A percentile compares a stretch with the other conserved stretches of the same genome.
Conservation (phyloP, 768 basidiomycete species). For the Serendipita sp. region DNA sequence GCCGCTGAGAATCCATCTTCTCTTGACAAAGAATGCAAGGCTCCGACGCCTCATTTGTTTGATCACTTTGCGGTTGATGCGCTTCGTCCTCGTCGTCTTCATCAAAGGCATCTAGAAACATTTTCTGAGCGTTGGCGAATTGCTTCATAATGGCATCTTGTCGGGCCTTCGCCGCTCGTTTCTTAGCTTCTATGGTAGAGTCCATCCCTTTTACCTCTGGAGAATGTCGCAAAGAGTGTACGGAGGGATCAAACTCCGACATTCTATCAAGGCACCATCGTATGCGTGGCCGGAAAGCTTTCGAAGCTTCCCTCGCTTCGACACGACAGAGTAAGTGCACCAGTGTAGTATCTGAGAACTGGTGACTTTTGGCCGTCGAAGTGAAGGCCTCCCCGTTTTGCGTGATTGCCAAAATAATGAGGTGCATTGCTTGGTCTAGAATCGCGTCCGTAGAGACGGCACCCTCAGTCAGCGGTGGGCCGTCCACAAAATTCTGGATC, state of each 20-base stretch:
- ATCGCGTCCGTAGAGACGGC: constrained; percentile 72
- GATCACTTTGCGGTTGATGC: constrained; percentile 20
- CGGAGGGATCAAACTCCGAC: constrained; percentile 36
- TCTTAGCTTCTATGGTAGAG: constrained; percentile 49
- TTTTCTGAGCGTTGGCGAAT: constrained; percentile 85
- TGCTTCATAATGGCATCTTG: constrained; percentile 90
- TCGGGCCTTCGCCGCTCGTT: constrained; percentile 73
- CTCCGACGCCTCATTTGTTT: constrained; percentile 27
- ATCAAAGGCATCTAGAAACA: constrained; percentile 64
- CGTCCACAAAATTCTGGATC: constrained; percentile 51
- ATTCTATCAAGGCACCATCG: constrained; percentile 61
- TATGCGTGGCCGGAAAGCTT: constrained; percentile 51
- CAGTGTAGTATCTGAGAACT: constrained; percentile 48
- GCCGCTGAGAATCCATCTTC: constrained; percentile 51
- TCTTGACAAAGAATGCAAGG: constrained; percentile 99
- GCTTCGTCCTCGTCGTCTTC: constrained; percentile 48
- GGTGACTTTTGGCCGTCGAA: constrained; percentile 33
- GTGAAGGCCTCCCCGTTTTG: constrained; percentile 52
- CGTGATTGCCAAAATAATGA: constrained; percentile 72
- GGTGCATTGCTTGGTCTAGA: constrained; percentile 73
- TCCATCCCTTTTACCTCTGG: constrained; percentile 20
- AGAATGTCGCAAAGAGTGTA: constrained; percentile 29
- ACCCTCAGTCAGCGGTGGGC: constrained; percentile 35
- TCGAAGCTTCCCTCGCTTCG: constrained; percentile 63
- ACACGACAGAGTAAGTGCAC: constrained; percentile 59